phyloP scores from a whole-genome alignment of 257 asterid species.

The Gentiana dahurica region DNA sequence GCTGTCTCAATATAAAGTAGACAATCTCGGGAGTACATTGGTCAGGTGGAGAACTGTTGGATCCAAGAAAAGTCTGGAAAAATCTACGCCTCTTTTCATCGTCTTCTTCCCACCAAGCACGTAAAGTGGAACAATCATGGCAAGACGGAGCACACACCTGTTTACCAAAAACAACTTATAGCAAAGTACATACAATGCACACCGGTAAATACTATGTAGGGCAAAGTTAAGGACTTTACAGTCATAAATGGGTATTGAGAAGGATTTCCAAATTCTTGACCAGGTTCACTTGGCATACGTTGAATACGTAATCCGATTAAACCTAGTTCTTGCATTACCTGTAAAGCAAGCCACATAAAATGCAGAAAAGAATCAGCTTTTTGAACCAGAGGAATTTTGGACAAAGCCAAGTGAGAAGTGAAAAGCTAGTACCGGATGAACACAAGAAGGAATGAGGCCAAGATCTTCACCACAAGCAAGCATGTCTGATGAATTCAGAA shows the following conservation, averaged over 20 bases:
- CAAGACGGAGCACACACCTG: conserved; percentile 99
- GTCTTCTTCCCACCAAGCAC: conserved; percentile 99
- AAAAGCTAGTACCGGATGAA: conserved; percentile 67
- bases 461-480: conserved; percentile 99
- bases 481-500: conserved; percentile 94
- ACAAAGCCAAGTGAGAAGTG: neutral
- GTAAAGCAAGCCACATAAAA: conserved; percentile 17
- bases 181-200: too few relatives aligned
- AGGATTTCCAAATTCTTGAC: conserved; percentile 82
- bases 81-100: conserved; percentile 61
- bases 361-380: neutral
- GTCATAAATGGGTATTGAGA: conserved; percentile 92
- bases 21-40: conserved; percentile 77
- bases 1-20: conserved; percentile 60
- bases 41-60: conserved; percentile 65
- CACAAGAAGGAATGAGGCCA: conserved; percentile 88
- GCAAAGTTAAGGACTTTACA: conserved; percentile 27
- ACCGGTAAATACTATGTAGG: neutral
- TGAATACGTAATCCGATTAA: conserved; percentile 85
- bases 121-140: conserved; percentile 91
- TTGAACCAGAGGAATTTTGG: neutral
- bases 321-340: conserved; percentile 98
- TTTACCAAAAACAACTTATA: neutral
- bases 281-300: conserved; percentile 91
- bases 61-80: conserved; percentile 59